A percentile compares a stretch with the other conserved stretches of the same genome.
Conservation (phyloP, 2,329 filamentous ascomycete species). For the Aspergillus brasiliensis region DNA sequence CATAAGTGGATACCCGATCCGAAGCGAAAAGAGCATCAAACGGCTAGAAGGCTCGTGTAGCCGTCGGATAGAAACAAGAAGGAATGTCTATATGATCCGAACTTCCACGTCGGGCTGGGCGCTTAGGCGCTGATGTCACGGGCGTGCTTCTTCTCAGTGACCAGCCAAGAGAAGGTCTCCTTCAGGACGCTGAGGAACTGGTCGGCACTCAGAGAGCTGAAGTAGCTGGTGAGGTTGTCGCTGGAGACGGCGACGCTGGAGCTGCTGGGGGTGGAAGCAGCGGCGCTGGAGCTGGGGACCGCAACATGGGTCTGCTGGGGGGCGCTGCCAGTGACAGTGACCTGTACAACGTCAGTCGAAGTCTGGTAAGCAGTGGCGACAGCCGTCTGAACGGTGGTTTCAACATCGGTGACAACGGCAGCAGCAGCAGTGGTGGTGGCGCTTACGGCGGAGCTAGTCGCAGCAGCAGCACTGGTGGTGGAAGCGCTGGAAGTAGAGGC, state of each 20-base stretch:
- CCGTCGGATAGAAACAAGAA: slow-evolving; percentile 11
- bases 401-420: slow-evolving; percentile 12
- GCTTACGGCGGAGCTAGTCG: slow-evolving; percentile 15
- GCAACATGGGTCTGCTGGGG: slow-evolving; percentile 27
- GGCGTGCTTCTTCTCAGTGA: slow-evolving; percentile 36
- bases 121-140: slow-evolving; percentile 31
- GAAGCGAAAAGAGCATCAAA: slow-evolving; percentile 10
- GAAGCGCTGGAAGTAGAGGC: slow-evolving; percentile 12
- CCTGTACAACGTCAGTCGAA: slow-evolving; percentile 22
- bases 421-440: slow-evolving; percentile 15
- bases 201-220: slow-evolving; percentile 34
- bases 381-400: slow-evolving; percentile 23
- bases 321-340: slow-evolving; percentile 26
- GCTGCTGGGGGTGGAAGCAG: slow-evolving; percentile 14
- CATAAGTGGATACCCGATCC: slow-evolving; percentile 24
- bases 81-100: slow-evolving; percentile 16
- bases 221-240: slow-evolving; percentile 29
- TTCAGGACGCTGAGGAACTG: slow-evolving; percentile 33
- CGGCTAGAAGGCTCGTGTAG: slow-evolving; percentile 9
- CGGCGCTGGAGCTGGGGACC: slow-evolving; percentile 16
- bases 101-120: slow-evolving; percentile 18
- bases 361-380: slow-evolving; percentile 26
- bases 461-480: slow-evolving; percentile 10
- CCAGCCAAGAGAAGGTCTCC: slow-evolving; percentile 35
- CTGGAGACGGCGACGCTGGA: slow-evolving; percentile 18